Base-by-base conservation (phyloP, 352 stramenopile genomes). In the Globisporangium viniferum region DNA sequence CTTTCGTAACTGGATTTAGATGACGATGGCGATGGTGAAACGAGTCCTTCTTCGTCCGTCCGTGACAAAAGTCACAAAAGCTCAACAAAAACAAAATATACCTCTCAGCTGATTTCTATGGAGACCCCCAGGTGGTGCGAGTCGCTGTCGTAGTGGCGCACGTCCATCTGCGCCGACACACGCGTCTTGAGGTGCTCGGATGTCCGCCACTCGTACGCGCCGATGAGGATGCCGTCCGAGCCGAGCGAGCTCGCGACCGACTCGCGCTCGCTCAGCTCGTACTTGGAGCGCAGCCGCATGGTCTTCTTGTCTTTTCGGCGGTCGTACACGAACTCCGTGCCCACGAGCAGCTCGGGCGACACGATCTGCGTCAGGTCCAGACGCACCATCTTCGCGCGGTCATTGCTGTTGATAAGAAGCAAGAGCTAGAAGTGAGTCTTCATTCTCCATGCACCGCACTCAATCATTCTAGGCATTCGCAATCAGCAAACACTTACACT, bases 121-220 rank as follows among this genome's bases (percentile, higher is more conserved):
- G 86, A 92, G 66, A 93, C 86, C 53, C 86, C 86, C 22, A 93
- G 77, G 62, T 92, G 83, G 72, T 93, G 83, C 75, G 80, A 91
- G 75, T 93, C 86, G 65, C 86, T 93, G 69, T 93, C 86, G 70
- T 90, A 93, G 73, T 93, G 82, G 51, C 86, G 82, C 66, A 93
- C 74, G 67, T 93, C 86, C 83, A 92, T 92, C 67, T 92, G 86
- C 65, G 83, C 83, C 67, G 80, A 79, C 58, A 92, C 76, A 46
- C 83, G 82, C 55, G 86, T 93, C 74, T 89, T 92, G 53, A 93
- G 73, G 61, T 93, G 74, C 67, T 75, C 70, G 49, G 84, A 92
- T 15, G 84, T 91, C 57, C 76, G 83, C 86, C 86, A 93, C 67
- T 92, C 86, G 72, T 90, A 92, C 5, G 84, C 82, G 63, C 84